These are phyloP conservation scores for Chaetomiaceae sp. DNA, from an alignment of 2,329 filamentous ascomycete species.

Conservation along the genomic window DNA sequence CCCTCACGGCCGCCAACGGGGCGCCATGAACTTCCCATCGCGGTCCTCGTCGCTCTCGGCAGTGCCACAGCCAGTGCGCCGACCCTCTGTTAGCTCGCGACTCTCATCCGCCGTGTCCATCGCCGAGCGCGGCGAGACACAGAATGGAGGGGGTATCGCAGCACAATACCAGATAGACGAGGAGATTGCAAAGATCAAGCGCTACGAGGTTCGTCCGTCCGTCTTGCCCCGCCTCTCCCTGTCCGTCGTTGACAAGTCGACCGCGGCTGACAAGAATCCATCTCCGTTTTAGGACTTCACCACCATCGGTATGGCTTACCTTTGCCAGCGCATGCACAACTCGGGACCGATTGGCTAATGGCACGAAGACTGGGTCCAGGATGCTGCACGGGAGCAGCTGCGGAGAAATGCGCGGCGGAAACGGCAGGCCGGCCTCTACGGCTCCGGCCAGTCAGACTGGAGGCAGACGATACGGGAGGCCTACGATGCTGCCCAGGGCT, in stretches of 20 bases:
- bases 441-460: conserved; percentile 68
- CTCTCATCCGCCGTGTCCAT: conserved; percentile 63
- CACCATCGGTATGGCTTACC: conserved; percentile 61
- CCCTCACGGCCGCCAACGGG: conserved; percentile 21
- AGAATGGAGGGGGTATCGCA: conserved; percentile 42
- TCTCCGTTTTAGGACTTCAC: conserved; percentile 68
- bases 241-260: neutral
- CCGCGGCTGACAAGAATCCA: conserved; percentile 15
- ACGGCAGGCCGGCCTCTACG: conserved; percentile 67
- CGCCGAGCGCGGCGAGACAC: conserved; percentile 60
- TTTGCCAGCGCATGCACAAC: neutral
- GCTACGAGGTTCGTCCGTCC: conserved; percentile 69
- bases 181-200: conserved; percentile 95
- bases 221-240: neutral
- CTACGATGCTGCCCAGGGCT: conserved; percentile 94
- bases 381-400: conserved; percentile 84
- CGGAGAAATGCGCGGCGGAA: conserved; percentile 71
- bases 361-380: conserved; percentile 85
- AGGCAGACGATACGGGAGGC: conserved; percentile 74
- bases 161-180: conserved; percentile 75
- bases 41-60: conserved; percentile 52
- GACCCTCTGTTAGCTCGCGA: conserved; percentile 58
- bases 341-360: conserved; percentile 31
- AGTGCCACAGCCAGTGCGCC: conserved; percentile 31
- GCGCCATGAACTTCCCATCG: conserved; percentile 45